Evolutionary conservation across 495 filamentous ascomycete genomes (phyloP).

Genomic region (Penicillium silybi): DNA sequence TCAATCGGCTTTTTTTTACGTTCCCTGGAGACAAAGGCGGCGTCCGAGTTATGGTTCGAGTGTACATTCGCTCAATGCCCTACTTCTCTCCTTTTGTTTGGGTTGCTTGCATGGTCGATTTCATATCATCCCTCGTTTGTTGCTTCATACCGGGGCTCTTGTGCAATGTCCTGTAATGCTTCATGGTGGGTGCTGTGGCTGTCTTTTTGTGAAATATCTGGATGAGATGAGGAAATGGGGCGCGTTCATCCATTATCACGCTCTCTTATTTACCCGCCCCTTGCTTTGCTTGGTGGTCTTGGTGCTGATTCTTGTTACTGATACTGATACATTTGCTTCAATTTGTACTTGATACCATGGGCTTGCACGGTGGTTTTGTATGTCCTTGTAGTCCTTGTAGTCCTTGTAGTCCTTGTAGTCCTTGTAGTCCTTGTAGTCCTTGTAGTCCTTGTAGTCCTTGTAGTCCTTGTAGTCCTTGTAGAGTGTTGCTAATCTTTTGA

Average conservation of each 20-base stretch:
- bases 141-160: neutral
- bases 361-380: constrained; percentile 6
- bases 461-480: too few species aligned
- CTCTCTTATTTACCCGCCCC: neutral
- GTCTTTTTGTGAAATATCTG: neutral
- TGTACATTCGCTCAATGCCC: neutral
- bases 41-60: neutral
- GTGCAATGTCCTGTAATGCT: constrained; percentile 4
- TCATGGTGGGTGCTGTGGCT: neutral
- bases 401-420: too few species aligned
- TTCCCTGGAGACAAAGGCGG: constrained; percentile 6
- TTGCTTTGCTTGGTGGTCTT: constrained; percentile 2
- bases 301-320: constrained; percentile 11
- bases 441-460: too few species aligned
- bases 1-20: neutral
- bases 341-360: constrained; percentile 27
- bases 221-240: neutral
- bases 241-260: neutral
- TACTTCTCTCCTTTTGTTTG: neutral
- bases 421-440: too few species aligned
- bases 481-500: too few species aligned
- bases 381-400: neutral
- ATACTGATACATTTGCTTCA: constrained; percentile 23
- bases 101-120: neutral
- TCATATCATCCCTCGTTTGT: neutral